Percentiles rank a stretch among this genome's conserved stretches.
These are phyloP conservation scores for Daldinia sp. DNA, from an alignment of 2,329 filamentous ascomycete species.

Conservation along the genomic window DNA sequence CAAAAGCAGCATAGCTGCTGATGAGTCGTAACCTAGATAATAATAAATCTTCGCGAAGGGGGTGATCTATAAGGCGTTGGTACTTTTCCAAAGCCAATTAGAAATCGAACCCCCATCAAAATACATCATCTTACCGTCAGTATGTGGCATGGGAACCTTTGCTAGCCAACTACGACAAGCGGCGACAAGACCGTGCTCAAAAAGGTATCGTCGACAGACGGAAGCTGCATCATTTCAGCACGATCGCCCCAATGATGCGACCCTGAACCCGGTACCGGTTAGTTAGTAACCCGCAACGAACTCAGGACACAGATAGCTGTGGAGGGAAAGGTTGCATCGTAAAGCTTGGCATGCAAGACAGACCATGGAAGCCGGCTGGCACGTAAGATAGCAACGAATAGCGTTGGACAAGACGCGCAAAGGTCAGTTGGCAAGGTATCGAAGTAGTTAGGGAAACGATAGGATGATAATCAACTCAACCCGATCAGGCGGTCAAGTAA, in stretches of 20 bases:
- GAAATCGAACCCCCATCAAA: constrained; percentile 5
- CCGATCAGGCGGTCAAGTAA: constrained; percentile 4
- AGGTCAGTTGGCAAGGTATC: background rate
- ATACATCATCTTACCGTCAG: constrained; percentile 31
- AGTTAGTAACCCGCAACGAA: constrained; percentile 20
- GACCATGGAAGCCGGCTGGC: constrained; percentile 16
- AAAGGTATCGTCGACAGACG: constrained; percentile 22
- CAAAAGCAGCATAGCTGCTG: background rate
- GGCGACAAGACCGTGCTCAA: constrained; percentile 26
- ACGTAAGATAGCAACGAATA: constrained; percentile 16
- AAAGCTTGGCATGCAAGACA: constrained; percentile 39
- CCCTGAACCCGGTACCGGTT: constrained; percentile 18
- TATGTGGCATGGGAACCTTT: constrained; percentile 5
- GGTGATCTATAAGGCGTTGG: constrained; percentile 10
- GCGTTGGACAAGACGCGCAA: background rate
- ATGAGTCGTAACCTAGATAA: background rate
- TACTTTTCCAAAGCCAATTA: constrained; percentile 11
- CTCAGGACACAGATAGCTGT: constrained; percentile 18
- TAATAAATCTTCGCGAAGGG: background rate
- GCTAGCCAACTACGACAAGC: constrained; percentile 21
- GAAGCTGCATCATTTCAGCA: constrained; percentile 28
- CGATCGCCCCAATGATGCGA: constrained; percentile 25
- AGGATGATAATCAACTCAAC: constrained; percentile 7
- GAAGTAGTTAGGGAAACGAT: constrained; percentile 2
- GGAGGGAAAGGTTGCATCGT: constrained; percentile 29